A percentile compares a stretch with the other conserved stretches of the same genome.
Conservation (phyloP, 106 monocot species). For the Dendrobium chrysotoxum region DNA sequence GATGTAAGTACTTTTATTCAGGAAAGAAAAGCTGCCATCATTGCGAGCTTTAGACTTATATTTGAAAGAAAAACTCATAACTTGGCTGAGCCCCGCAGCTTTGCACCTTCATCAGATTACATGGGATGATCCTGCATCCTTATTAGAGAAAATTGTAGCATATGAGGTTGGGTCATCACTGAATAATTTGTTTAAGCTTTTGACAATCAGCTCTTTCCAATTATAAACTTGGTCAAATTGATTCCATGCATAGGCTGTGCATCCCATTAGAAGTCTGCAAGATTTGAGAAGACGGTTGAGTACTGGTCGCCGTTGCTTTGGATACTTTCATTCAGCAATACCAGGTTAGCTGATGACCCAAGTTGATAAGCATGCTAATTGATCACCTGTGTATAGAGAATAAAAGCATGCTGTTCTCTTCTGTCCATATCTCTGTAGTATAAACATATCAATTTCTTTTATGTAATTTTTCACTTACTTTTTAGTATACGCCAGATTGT, state of each 20-base stretch:
- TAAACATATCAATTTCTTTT: background rate
- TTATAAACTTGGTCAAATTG: slow-evolving; percentile 2
- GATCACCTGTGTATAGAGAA: background rate
- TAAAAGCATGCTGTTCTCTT: background rate
- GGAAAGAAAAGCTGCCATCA: slow-evolving; percentile 54
- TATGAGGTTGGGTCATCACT: slow-evolving; percentile 45
- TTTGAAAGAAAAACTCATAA: slow-evolving; percentile 76
- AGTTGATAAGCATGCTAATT: background rate
- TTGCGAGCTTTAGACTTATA: slow-evolving; percentile 62
- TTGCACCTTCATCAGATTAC: slow-evolving; percentile 84
- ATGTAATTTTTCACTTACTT: background rate
- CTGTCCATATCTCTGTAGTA: background rate
- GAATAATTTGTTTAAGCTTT: background rate
- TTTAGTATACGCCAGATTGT: background rate
- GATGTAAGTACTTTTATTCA: slow-evolving; percentile 7
- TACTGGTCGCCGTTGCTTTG: slow-evolving; percentile 76
- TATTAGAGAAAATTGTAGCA: slow-evolving; percentile 85
- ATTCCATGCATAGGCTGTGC: slow-evolving; percentile 58
- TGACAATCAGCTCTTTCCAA: background rate
- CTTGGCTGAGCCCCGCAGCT: slow-evolving; percentile 84
- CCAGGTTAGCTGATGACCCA: slow-evolving; percentile 38
- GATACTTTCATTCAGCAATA: slow-evolving; percentile 87
- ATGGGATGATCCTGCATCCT: slow-evolving; percentile 89
- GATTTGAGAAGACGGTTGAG: slow-evolving; percentile 83
- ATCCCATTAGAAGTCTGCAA: slow-evolving; percentile 75